phyloP scores from a whole-genome alignment of 192 early-diverging fungal species.

The Piromyces sp. region DNA sequence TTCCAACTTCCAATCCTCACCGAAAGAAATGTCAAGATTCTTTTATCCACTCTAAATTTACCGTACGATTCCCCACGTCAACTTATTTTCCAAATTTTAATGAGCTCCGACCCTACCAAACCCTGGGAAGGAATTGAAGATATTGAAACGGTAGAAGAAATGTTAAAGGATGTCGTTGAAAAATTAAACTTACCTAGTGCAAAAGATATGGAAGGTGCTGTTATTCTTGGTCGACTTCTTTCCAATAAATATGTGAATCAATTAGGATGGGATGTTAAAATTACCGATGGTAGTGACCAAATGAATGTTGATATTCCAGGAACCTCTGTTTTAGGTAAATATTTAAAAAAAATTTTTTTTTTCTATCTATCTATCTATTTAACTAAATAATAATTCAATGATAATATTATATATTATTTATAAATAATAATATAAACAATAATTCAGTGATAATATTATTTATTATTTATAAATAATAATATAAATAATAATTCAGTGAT shows the following conservation, averaged over 20 bases:
- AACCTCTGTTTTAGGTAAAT: background rate
- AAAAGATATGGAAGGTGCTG: background rate
- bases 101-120: constrained; percentile 59
- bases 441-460: too few relatives aligned
- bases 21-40: constrained; percentile 15
- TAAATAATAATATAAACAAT: too few relatives aligned
- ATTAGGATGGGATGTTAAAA: background rate
- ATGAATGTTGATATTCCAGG: background rate
- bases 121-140: constrained; percentile 46
- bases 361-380: too few relatives aligned
- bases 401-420: too few relatives aligned
- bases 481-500: too few relatives aligned
- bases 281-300: background rate
- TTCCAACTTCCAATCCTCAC: constrained; percentile 30
- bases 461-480: too few relatives aligned
- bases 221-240: background rate
- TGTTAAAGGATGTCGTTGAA: constrained; percentile 35
- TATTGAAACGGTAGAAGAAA: constrained; percentile 49
- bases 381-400: too few relatives aligned
- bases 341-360: too few relatives aligned
- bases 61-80: background rate
- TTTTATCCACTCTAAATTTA: background rate
- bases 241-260: background rate
- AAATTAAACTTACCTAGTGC: constrained; percentile 17
- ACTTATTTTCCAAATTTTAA: constrained; percentile 38